phyloP scores from a whole-genome alignment of 164 flowering plant species.

The Piper betle region DNA sequence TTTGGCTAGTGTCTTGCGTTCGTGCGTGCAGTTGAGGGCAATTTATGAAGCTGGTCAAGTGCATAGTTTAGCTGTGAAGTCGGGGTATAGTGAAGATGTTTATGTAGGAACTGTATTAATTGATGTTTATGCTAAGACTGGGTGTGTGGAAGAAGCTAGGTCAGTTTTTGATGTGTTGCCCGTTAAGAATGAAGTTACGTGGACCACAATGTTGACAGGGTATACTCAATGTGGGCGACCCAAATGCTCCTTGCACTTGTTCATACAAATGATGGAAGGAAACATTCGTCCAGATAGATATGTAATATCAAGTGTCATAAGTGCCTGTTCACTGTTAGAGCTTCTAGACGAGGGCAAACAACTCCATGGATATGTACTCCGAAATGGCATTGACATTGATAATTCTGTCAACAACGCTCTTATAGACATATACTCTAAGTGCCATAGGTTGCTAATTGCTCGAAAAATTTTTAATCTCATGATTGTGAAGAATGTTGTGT shows the following conservation, averaged over 20 bases:
- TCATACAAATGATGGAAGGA: constrained; percentile 29
- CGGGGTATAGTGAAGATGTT: constrained; percentile 37
- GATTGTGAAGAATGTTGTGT: constrained; percentile 32
- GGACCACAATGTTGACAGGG: constrained; percentile 60
- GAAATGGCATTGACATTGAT: constrained; percentile 39
- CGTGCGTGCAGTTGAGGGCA: constrained; percentile 26
- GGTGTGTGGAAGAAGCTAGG: constrained; percentile 32
- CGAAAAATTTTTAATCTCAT: constrained; percentile 37
- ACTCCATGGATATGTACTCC: constrained; percentile 44
- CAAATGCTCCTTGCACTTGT: constrained; percentile 36
- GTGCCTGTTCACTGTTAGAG: constrained; percentile 43
- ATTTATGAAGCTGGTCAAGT: constrained; percentile 24
- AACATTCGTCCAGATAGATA: constrained; percentile 40
- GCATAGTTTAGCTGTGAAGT: constrained; percentile 29
- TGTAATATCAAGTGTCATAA: constrained; percentile 44
- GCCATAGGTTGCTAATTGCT: constrained; percentile 26
- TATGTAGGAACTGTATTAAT: constrained; percentile 49
- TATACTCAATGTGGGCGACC: constrained; percentile 36
- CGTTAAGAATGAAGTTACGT: constrained; percentile 38
- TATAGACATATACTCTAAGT: constrained; percentile 48
- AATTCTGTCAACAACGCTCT: constrained; percentile 42
- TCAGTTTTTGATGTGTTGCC: constrained; percentile 33
- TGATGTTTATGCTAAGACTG: constrained; percentile 43
- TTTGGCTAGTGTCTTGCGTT: constrained; percentile 42
- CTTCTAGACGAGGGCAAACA: constrained; percentile 54